These are phyloP conservation scores for Gentiana straminea DNA, from an alignment of 257 asterid species.

Conservation along the genomic window DNA sequence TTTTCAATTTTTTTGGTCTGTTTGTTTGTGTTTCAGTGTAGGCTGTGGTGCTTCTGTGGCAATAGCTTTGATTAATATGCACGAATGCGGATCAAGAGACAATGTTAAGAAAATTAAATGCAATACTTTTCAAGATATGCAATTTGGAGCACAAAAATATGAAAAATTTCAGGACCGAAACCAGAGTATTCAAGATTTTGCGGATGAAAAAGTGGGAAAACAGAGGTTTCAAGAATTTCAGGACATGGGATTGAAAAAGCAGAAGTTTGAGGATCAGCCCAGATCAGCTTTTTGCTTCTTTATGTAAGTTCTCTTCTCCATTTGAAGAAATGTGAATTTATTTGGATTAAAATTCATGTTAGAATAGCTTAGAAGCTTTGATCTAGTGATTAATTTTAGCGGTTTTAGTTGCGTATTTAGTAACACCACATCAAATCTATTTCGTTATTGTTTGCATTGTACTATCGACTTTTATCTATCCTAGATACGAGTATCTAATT, in stretches of 20 bases:
- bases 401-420: too few species aligned
- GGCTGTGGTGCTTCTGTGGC: conserved; percentile 47
- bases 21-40: conserved; percentile 26
- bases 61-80: conserved; percentile 59
- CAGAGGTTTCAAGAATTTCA: conserved; percentile 7
- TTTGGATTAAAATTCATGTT: too few species aligned
- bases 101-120: conserved; percentile 23
- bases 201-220: not conserved
- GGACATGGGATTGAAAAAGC: not conserved
- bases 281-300: conserved; percentile 56
- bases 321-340: not conserved
- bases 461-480: too few species aligned
- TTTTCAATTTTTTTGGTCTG: not conserved
- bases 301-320: conserved; percentile 20
- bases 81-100: conserved; percentile 31
- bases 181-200: conserved; percentile 6
- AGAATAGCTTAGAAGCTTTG: too few species aligned
- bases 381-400: too few species aligned
- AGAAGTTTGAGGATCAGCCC: conserved; percentile 27
- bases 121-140: not conserved
- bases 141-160: not conserved
- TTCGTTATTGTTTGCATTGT: too few species aligned
- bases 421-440: too few species aligned
- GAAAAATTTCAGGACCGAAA: conserved; percentile 4
- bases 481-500: too few species aligned